Base-by-base conservation (phyloP, 2,329 filamentous ascomycete genomes). In the Epichloe festucae region DNA sequence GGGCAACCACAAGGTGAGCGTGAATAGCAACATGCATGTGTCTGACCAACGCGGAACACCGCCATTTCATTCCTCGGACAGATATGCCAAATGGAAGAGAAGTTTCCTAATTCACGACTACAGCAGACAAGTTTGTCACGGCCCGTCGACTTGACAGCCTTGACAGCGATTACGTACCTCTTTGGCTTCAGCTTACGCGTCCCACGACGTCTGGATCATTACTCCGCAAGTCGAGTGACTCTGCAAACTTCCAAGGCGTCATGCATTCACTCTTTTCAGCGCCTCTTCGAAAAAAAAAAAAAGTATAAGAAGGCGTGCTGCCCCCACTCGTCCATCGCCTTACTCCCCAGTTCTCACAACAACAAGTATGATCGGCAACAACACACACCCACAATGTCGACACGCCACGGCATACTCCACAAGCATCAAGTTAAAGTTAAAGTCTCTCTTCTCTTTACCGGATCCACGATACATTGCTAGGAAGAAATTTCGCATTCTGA, bases 141-240 rank as follows among this genome's bases (percentile, higher is more conserved):
- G n/a, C 10, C n/a, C 43, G 17, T 46, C 42, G 23, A n/a, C 6
- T 64, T 67, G 4, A 61, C 66, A 44, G 63, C 65, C 35, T 66
- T 61, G 21, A 63, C 56, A 14, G 79, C 66, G 1, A 60, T 62
- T 23, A 80, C 71, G 0, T 61, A 65, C 54, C 73, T 75, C 45
- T 54, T 54, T 3, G 62, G 62, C 0, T 70, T 62, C 59, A 56
- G 12, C 68, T 63, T 42, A 78, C 78, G 38, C 66, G 67, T 45
- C 74, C 78, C 40, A 70, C 57, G 23, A 82, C 62, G 57, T 48
- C 35, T 38, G 27, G 19, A 39, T 38, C 35, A 48, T 39, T 8
- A 35, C 21, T 14, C 17, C 46, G 46, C 35, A 48, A 38, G 46
- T 5, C 34, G 15, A 17, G 35, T 27, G 35, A 40, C 19, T 7